Conservation (phyloP, 768 basidiomycete species). For the Pluteus cervinus region DNA sequence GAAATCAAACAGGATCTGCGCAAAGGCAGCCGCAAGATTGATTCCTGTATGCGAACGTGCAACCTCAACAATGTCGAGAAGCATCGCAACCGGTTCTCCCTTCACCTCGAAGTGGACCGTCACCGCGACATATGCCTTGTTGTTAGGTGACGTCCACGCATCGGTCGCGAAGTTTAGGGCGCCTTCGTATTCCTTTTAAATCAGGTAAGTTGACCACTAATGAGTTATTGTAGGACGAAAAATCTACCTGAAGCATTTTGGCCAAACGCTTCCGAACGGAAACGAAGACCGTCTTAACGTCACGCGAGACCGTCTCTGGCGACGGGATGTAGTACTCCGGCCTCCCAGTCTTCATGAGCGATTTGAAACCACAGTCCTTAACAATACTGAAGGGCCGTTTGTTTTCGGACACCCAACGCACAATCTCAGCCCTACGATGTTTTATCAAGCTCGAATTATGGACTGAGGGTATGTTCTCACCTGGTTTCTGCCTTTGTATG, state of each 20-base stretch:
- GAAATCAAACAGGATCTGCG: constrained; percentile 24
- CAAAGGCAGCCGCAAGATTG: constrained; percentile 27
- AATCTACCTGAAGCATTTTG: constrained; percentile 2
- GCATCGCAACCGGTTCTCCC: constrained; percentile 15
- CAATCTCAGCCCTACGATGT: neutral
- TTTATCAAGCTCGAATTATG: neutral
- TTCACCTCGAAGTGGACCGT: constrained; percentile 24
- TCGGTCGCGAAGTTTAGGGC: constrained; percentile 27
- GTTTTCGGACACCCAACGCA: neutral
- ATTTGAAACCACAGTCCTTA: neutral
- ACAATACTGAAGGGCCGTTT: neutral
- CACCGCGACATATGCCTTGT: constrained; percentile 21
- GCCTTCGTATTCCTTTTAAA: constrained; percentile 23
- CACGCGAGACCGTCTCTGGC: neutral
- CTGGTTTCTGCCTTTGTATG: constrained; percentile 14
- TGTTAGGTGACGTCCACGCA: constrained; percentile 30
- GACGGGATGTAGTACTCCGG: constrained; percentile 1
- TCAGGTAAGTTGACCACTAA: too few species aligned
- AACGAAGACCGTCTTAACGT: constrained; percentile 1
- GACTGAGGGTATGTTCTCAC: too few species aligned
- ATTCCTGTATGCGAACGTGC: constrained; percentile 25
- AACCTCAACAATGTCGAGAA: constrained; percentile 34
- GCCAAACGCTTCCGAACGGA: neutral
- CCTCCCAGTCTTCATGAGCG: too few species aligned
- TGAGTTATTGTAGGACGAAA: constrained; percentile 21